These are phyloP conservation scores for Linnemannia hyalina DNA, from an alignment of 192 early-diverging fungal genomes.

Conservation along the genomic window DNA sequence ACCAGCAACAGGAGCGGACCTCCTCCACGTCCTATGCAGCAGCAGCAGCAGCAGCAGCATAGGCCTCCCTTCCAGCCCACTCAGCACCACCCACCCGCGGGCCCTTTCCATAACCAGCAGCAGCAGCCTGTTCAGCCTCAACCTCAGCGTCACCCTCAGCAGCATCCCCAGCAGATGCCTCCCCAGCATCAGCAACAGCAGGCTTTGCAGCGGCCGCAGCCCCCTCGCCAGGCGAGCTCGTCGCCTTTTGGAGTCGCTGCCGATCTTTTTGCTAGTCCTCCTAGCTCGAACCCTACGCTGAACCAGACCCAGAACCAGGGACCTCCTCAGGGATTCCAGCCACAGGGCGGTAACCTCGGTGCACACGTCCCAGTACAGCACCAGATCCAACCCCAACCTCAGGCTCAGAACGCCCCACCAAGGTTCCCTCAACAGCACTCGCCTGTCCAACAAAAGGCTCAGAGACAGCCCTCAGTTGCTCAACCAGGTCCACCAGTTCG, in stretches of 20 bases:
- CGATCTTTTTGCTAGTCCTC: conserved; percentile 39
- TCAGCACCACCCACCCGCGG: conserved; percentile 18
- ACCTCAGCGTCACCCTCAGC: conserved; percentile 52
- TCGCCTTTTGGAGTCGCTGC: conserved; percentile 37
- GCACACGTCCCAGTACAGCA: conserved; percentile 6
- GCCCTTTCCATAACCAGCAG: conserved; percentile 13
- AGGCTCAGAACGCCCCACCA: neutral
- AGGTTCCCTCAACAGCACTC: conserved; percentile 5
- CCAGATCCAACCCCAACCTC: conserved; percentile 6
- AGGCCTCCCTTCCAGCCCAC: conserved; percentile 17
- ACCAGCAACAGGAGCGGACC: conserved; percentile 12
- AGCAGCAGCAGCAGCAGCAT: conserved; percentile 6
- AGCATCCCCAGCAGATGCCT: conserved; percentile 38
- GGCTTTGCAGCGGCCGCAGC: conserved; percentile 22
- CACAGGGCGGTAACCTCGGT: conserved; percentile 10
- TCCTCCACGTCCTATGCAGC: conserved; percentile 2
- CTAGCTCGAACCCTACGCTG: neutral
- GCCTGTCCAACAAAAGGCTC: conserved; percentile 8
- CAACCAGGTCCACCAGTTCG: conserved; percentile 8
- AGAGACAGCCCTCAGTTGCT: conserved; percentile 4
- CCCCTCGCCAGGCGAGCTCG: conserved; percentile 34
- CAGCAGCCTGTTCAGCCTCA: conserved; percentile 27
- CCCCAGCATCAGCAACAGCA: conserved; percentile 15
- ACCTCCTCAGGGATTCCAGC: conserved; percentile 27
- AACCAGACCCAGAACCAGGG: conserved; percentile 21